These are phyloP conservation scores for Cytospora chrysosperma DNA, from an alignment of 2,329 filamentous ascomycete genomes.

Conservation along the genomic window DNA sequence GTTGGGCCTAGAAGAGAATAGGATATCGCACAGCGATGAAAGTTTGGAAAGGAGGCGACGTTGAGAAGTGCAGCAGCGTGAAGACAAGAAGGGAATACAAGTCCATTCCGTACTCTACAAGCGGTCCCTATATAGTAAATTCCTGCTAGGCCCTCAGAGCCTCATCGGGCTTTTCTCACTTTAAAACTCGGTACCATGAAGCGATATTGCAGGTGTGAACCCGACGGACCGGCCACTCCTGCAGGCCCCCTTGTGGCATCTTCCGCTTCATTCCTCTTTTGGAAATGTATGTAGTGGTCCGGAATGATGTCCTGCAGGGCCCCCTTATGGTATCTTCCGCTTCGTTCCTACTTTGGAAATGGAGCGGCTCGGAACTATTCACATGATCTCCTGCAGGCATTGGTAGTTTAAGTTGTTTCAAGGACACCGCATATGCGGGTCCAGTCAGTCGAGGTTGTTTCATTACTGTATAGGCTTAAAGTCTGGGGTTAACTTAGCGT, in stretches of 20 bases:
- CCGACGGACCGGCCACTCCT: not conserved
- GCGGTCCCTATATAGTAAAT: not conserved
- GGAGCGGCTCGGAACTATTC: not conserved
- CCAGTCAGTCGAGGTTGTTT: not conserved
- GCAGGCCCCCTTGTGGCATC: not conserved
- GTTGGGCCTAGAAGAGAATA: not conserved
- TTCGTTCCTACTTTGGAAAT: not conserved
- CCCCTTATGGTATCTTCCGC: not conserved
- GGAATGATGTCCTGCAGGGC: no score
- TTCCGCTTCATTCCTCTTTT: not conserved
- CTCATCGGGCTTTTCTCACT: not conserved
- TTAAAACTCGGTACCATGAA: not conserved
- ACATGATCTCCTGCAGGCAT: not conserved
- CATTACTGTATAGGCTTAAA: constrained; percentile 1
- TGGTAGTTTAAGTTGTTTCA: not conserved
- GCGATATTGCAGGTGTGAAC: not conserved
- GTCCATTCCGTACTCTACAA: not conserved
- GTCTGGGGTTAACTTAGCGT: constrained; percentile 7
- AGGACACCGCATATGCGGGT: not conserved
- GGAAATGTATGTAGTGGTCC: no score
- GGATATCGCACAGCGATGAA: not conserved
- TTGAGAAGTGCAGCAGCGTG: not conserved
- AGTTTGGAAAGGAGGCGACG: not conserved
- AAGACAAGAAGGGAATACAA: not conserved
- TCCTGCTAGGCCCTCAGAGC: not conserved